Percentiles rank a stretch among this genome's conserved stretches.
These are phyloP conservation scores for Chlamydomonas urium DNA, from an alignment of 139 green algal species.

Conservation along the genomic window DNA sequence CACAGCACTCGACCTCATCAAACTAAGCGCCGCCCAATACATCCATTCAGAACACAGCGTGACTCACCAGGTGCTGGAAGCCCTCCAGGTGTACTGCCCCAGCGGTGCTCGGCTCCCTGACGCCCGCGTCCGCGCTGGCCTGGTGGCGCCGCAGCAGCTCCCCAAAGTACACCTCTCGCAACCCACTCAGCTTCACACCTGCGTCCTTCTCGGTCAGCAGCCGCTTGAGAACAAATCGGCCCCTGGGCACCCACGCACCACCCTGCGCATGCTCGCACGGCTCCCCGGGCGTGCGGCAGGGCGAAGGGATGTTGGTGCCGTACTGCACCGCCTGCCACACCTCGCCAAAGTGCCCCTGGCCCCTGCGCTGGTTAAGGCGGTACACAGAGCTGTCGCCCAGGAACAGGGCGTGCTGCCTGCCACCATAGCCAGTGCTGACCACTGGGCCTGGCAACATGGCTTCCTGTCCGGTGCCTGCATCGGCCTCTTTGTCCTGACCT, in stretches of 20 bases:
- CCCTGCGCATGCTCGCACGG: background rate
- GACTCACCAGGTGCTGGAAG: slow-evolving; percentile 34
- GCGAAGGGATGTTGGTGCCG: no score
- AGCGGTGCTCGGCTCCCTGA: background rate
- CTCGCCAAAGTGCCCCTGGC: slow-evolving; percentile 60
- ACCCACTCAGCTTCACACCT: slow-evolving; percentile 40
- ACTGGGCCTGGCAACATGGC: no score
- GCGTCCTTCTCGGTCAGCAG: slow-evolving; percentile 37
- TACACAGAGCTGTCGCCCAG: no score
- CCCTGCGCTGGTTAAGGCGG: slow-evolving; percentile 35
- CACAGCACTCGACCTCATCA: no score
- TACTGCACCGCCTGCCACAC: slow-evolving; percentile 53
- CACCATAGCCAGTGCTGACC: no score
- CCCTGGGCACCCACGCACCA: no score
- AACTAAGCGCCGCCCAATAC: no score
- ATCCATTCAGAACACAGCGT: no score
- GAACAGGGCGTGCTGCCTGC: no score
- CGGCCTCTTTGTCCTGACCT: no score
- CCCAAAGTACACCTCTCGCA: slow-evolving; percentile 72
- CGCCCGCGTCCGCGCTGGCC: background rate
- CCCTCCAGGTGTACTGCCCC: background rate
- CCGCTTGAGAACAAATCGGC: slow-evolving; percentile 57
- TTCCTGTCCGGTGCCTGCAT: no score
- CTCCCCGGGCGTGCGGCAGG: background rate
- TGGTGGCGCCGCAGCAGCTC: slow-evolving; percentile 34